Percentiles rank a stretch among this genome's conserved stretches.
Evolutionary conservation across 106 monocot species (phyloP).

Genomic region (Phalaenopsis aphrodite): DNA sequence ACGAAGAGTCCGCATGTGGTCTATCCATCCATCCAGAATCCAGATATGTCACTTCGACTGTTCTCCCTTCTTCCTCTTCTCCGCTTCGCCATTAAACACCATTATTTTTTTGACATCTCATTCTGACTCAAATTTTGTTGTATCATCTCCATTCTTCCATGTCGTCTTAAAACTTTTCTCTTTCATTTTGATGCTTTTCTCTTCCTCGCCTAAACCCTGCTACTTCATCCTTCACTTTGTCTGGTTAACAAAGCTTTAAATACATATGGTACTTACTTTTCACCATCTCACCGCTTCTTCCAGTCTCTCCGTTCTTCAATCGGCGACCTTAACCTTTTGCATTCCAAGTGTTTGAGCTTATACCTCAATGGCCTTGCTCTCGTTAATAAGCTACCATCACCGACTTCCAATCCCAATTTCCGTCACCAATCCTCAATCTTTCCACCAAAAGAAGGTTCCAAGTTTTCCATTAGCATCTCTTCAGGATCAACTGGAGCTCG

Average conservation of each 20-base stretch:
- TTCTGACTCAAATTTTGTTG: not conserved
- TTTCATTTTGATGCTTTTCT: not conserved
- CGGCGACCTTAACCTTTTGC: not conserved
- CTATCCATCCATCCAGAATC: not conserved
- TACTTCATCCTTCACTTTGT: not conserved
- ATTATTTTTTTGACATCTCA: not conserved
- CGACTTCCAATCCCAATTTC: conserved; percentile 6
- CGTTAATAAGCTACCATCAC: conserved; percentile 18
- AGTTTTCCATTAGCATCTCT: too few species aligned
- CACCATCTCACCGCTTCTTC: not conserved
- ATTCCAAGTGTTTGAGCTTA: conserved; percentile 18
- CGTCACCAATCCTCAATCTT: not conserved
- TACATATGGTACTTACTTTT: not conserved
- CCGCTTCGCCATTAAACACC: not conserved
- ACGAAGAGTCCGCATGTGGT: not conserved
- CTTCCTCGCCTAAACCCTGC: not conserved
- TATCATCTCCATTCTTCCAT: not conserved
- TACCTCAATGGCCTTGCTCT: conserved; percentile 54
- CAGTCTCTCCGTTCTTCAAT: not conserved
- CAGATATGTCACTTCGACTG: not conserved
- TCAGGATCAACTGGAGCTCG: conserved; percentile 1
- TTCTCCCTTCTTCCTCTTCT: not conserved
- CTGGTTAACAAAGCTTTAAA: not conserved
- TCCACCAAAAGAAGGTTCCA: not conserved
- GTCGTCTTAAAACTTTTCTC: not conserved